Evolutionary conservation across 352 stramenopile species (phyloP).

Genomic region (Elongisporangium prolatum): DNA sequence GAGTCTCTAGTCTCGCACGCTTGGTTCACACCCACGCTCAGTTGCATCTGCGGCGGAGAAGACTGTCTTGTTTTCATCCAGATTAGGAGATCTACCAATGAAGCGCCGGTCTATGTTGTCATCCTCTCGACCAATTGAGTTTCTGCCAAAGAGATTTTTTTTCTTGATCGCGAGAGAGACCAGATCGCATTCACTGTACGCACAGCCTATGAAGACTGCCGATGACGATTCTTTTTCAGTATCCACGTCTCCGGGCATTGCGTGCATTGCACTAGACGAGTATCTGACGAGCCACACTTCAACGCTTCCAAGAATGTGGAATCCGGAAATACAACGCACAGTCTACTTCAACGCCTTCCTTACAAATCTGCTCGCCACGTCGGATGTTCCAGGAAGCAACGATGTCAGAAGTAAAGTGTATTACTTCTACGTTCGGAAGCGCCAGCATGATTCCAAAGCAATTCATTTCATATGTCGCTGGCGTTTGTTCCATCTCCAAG

Average conservation of each 20-base stretch:
- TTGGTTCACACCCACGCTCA: background rate
- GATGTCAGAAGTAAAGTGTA: constrained; percentile 10
- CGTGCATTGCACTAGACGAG: constrained; percentile 41
- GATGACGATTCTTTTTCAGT: constrained; percentile 1
- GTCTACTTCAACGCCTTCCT: constrained; percentile 53
- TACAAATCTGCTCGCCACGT: constrained; percentile 14
- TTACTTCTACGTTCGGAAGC: constrained; percentile 48
- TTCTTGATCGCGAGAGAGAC: constrained; percentile 42
- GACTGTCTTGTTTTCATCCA: background rate
- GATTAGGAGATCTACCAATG: constrained; percentile 20
- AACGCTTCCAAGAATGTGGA: constrained; percentile 3
- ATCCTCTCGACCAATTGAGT: constrained; percentile 43
- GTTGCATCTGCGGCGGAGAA: background rate
- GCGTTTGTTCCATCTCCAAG: constrained; percentile 44
- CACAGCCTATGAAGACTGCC: background rate
- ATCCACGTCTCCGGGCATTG: constrained; percentile 25
- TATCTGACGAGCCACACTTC: constrained; percentile 8
- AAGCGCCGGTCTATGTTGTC: constrained; percentile 33
- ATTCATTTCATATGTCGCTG: constrained; percentile 62
- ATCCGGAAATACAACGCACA: constrained; percentile 30
- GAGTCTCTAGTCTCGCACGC: background rate
- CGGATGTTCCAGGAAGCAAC: background rate
- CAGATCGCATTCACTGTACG: constrained; percentile 10
- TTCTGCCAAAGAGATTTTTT: constrained; percentile 48
- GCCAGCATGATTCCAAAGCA: constrained; percentile 28